phyloP scores from a whole-genome alignment of 768 basidiomycete genomes.

The Leccinum subtestaceum region DNA sequence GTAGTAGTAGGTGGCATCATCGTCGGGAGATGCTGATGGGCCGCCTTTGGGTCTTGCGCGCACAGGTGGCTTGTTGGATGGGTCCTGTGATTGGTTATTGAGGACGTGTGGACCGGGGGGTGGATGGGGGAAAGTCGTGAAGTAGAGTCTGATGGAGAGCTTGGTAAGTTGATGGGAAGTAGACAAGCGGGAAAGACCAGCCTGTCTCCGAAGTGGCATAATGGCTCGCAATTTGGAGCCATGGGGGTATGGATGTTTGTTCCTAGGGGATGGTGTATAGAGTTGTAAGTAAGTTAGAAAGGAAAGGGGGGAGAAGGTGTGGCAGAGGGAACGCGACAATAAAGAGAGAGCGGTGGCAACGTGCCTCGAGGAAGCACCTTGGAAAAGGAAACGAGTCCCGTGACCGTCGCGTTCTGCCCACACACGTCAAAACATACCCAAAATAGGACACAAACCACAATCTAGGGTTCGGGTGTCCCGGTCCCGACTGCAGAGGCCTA shows the following conservation, averaged over 20 bases:
- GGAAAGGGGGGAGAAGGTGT: slow-evolving; percentile 5
- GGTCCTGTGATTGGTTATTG: slow-evolving; percentile 55
- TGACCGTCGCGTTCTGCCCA: slow-evolving; percentile 35
- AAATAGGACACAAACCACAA: slow-evolving; percentile 17
- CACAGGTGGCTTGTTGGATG: slow-evolving; percentile 55
- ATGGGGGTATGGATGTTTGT: slow-evolving; percentile 23
- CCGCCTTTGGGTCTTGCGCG: slow-evolving; percentile 58
- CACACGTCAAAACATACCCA: slow-evolving; percentile 24
- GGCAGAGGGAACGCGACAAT: slow-evolving; percentile 21
- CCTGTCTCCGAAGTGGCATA: slow-evolving; percentile 81
- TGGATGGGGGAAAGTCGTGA: slow-evolving; percentile 84
- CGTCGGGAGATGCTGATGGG: slow-evolving; percentile 68
- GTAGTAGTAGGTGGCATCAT: slow-evolving; percentile 77
- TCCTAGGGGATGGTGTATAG: slow-evolving; percentile 6
- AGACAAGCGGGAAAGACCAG: slow-evolving; percentile 29
- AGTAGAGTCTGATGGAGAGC: slow-evolving; percentile 62
- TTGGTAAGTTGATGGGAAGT: slow-evolving; percentile 4
- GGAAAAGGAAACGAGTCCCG: slow-evolving; percentile 35
- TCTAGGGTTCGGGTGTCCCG: slow-evolving; percentile 18
- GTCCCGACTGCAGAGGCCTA: background rate
- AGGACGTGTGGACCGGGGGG: slow-evolving; percentile 62
- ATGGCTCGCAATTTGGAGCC: slow-evolving; percentile 61
- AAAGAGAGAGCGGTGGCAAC: slow-evolving; percentile 24
- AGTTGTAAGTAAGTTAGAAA: slow-evolving; percentile 1
- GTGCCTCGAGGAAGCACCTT: slow-evolving; percentile 29